phyloP scores from a whole-genome alignment of 306 rosid genomes.

The Cicer bijugum region DNA sequence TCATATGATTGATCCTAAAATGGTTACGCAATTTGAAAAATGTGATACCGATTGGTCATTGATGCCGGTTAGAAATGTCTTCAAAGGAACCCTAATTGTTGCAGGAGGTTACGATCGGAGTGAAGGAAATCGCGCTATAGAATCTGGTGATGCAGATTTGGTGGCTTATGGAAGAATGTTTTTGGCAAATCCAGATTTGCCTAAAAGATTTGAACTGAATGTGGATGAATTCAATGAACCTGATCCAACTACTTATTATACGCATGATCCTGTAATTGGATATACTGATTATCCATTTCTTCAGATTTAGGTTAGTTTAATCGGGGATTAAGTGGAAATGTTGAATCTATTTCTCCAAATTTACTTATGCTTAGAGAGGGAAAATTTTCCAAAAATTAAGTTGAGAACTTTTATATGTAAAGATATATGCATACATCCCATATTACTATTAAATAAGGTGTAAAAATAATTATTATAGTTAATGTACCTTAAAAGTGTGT shows the following conservation, averaged over 20 bases:
- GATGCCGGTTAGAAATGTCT: constrained; percentile 51
- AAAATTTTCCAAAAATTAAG: no score
- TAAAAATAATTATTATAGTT: no score
- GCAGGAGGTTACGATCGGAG: constrained; percentile 55
- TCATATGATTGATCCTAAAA: constrained; percentile 70
- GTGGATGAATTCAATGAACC: constrained; percentile 50
- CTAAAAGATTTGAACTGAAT: constrained; percentile 50
- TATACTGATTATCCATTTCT: constrained; percentile 62
- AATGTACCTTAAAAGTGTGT: no score
- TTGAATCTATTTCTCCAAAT: no score
- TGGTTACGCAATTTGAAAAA: constrained; percentile 43
- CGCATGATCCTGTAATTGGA: constrained; percentile 50
- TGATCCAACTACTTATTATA: constrained; percentile 46
- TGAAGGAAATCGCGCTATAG: constrained; percentile 52
- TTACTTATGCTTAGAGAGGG: no score
- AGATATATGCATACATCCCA: no score
- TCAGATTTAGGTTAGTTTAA: background rate
- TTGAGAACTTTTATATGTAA: no score
- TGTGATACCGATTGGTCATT: constrained; percentile 43
- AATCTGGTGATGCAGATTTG: constrained; percentile 43
- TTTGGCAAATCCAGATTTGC: constrained; percentile 67
- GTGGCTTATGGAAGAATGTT: constrained; percentile 58
- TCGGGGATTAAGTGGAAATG: no score
- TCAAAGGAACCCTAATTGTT: constrained; percentile 59
- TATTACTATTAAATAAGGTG: no score